Percentiles rank a stretch among this genome's conserved stretches.
These are phyloP conservation scores for Candida labiduridarum DNA, from an alignment of 1,139 yeast genomes.

Conservation along the genomic window DNA sequence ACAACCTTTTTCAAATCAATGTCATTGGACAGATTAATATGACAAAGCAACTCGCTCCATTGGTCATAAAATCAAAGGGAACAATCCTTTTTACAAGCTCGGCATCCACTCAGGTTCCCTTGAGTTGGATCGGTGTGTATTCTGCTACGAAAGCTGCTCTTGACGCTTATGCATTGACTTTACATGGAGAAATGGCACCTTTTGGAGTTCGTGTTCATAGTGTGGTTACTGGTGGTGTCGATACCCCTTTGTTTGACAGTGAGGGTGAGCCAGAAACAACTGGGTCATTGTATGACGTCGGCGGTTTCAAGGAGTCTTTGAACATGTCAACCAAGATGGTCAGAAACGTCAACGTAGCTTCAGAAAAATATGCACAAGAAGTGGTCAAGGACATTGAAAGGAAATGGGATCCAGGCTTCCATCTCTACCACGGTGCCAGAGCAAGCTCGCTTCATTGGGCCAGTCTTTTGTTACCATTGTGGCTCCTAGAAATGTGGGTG, in stretches of 20 bases:
- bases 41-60: slow-evolving; percentile 34
- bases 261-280: slow-evolving; percentile 12
- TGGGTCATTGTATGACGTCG: slow-evolving; percentile 30
- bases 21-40: slow-evolving; percentile 41
- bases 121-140: slow-evolving; percentile 38
- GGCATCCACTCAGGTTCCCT: slow-evolving; percentile 37
- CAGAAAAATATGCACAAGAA: slow-evolving; percentile 33
- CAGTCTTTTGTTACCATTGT: slow-evolving; percentile 31
- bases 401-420: slow-evolving; percentile 29
- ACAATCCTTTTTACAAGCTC: slow-evolving; percentile 39
- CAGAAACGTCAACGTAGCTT: slow-evolving; percentile 25
- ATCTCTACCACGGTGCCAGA: slow-evolving; percentile 30
- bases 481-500: slow-evolving; percentile 29
- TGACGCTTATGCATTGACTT: slow-evolving; percentile 64
- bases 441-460: slow-evolving; percentile 26
- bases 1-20: slow-evolving; percentile 33
- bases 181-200: slow-evolving; percentile 61
- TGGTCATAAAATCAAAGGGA: slow-evolving; percentile 36
- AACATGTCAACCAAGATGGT: slow-evolving; percentile 29
- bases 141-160: slow-evolving; percentile 63
- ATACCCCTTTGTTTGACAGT: slow-evolving; percentile 35
- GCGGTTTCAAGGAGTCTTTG: slow-evolving; percentile 31
- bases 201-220: slow-evolving; percentile 40
- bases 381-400: slow-evolving; percentile 26
- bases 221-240: slow-evolving; percentile 44